Percentiles rank a stretch among this genome's conserved stretches.
Conservation (phyloP, 1,139 yeast genomes). For the Candida glucosophila region DNA sequence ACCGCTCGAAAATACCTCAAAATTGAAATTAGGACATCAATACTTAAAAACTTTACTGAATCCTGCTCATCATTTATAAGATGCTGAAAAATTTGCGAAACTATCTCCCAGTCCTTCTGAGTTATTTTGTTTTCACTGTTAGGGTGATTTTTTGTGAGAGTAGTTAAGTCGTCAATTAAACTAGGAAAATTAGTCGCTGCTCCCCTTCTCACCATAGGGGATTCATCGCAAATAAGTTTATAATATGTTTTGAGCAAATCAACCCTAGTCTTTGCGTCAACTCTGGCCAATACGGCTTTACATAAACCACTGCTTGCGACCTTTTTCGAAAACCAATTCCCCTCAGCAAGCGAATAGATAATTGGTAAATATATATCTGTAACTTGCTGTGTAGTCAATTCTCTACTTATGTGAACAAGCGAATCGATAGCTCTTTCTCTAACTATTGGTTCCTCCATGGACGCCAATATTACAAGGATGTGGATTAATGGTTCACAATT, state of each 20-base stretch:
- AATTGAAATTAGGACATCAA: slow-evolving; percentile 75
- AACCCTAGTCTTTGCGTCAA: slow-evolving; percentile 45
- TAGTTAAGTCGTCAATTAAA: slow-evolving; percentile 52
- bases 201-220: slow-evolving; percentile 96
- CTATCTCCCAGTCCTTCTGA: slow-evolving; percentile 59
- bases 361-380: slow-evolving; percentile 63
- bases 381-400: slow-evolving; percentile 60
- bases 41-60: slow-evolving; percentile 83
- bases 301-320: slow-evolving; percentile 90
- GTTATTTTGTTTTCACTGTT: slow-evolving; percentile 17
- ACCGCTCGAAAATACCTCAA: slow-evolving; percentile 53
- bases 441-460: slow-evolving; percentile 96
- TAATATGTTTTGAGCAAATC: slow-evolving; percentile 60
- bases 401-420: slow-evolving; percentile 59
- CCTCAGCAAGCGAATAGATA: slow-evolving; percentile 69
- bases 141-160: slow-evolving; percentile 18
- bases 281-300: slow-evolving; percentile 59
- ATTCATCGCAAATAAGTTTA: slow-evolving; percentile 77
- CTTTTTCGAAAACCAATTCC: slow-evolving; percentile 92
- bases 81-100: slow-evolving; percentile 74
- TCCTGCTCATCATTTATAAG: slow-evolving; percentile 87
- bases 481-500: slow-evolving; percentile 72
- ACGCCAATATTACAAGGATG: slow-evolving; percentile 80
- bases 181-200: slow-evolving; percentile 81
- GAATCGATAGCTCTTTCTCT: slow-evolving; percentile 92